Base-by-base conservation (phyloP, 225 moss, liverwort and hornwort species). In the Neckera pumila region DNA sequence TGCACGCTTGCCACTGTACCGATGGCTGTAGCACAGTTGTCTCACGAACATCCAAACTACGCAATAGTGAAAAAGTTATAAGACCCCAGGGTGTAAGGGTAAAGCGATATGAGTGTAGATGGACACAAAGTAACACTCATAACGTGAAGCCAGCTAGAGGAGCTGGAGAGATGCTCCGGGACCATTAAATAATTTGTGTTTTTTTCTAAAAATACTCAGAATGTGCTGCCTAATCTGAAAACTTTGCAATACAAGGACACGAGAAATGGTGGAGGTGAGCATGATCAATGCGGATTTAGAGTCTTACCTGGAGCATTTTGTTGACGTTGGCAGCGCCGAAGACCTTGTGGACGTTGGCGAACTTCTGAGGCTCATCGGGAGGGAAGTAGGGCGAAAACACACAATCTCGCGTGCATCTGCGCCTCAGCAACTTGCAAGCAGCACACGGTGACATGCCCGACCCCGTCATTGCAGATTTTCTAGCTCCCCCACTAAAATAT, bases 281-380 rank as follows among this genome's bases (percentile, higher is more conserved):
- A 80, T 80, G n/a, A 60, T 72, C 83, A 21, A 81, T 47, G 31
- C 7, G 56, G 65, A 67, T 21, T 19, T 30, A 62, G 53, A 66
- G 74, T 76, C 88, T 70, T 78, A 93, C 95, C 93, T 96, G 96
- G 67, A 96, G 96, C 96, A 96, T 95, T 89, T 96, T 96, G 90
- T 94, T 96, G 67, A 98, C 98, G 85, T 98, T 98, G 87, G 96
- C 96, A 19, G 98, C 98, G 72, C 98, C 98, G 87, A 97, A 98
- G 23, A 98, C 95, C 86, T 98, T 98, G 89, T 98, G 98, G 17
- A 98, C 98, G 66, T 96, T 95, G 74, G 96, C 96, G 80, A 98
- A 98, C 90, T 96, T 98, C 87, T 96, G 98, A 12, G 98, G 98
- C 87, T 98, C 96, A 87, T 96, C 95, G 11, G 98, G 96, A 34